Base-by-base conservation (phyloP, 2,329 filamentous ascomycete genomes). In the Penicillium sclerotigenum region DNA sequence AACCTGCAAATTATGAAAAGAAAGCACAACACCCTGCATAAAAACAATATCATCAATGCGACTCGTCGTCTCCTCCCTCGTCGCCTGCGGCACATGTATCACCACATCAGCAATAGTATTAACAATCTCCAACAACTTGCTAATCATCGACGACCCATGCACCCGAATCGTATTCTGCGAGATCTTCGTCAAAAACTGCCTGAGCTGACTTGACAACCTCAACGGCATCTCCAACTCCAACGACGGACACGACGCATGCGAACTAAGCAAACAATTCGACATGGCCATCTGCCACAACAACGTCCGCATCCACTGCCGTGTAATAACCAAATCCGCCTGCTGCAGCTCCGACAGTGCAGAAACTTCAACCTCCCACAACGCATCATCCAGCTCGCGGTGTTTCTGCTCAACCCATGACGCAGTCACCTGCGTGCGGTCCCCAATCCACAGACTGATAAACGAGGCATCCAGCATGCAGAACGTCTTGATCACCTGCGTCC, bases 91-190 rank as follows among this genome's bases (percentile, higher is more conserved):
- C 14, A 83, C 71, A 42, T 81, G 79, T 22, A 84, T 75, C 2
- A 81, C 70, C 14, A 85, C 82, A 59, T 85, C 82, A 9, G 82
- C 81, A 43, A 85, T 81, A 2, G 81, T 84, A 64, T 81, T 83
- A 0, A 81, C 81, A 58, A 85, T 82, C 62, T 85, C 83, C 53
- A 85, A 83, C 5, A 85, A 72, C 65, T 85, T 85, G 58, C 83
- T 79, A 50, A 84, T 72, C 52, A 85, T 82, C 22, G 80, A 80
- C 36, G 76, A 80, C 8, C 83, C 82, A 60, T 85, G 81, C 5
- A 82, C 79, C 28, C 78, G 78, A 56, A 85, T 79, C 51, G 78
- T 79, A 36, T 78, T 68, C 16, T 70, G 69, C 5, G 75, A 75
- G 62, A 79, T 75, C 47, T 65, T 68, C 1, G 69, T 70, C 16